phyloP scores from a whole-genome alignment of 2,329 filamentous ascomycete species.

The Orbilia ellipsospora region DNA sequence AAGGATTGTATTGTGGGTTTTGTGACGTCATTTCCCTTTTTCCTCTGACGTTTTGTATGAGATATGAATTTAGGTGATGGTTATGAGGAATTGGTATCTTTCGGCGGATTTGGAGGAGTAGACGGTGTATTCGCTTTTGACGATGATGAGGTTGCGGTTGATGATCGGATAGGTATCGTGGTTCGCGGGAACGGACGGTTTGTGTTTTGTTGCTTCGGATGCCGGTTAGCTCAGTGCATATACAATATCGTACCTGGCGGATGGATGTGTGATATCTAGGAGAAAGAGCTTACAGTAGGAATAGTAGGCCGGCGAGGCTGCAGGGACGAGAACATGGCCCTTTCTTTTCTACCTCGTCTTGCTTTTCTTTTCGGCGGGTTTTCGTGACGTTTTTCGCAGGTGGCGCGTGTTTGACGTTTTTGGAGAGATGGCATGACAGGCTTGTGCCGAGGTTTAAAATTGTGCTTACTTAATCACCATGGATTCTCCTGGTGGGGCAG shows the following conservation, averaged over 20 bases:
- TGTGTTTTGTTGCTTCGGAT: constrained; percentile 8
- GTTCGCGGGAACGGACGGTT: constrained; percentile 27
- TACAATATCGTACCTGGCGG: too few relatives aligned
- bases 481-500: too few relatives aligned
- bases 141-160: background rate
- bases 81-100: background rate
- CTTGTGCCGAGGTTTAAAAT: too few relatives aligned
- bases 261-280: background rate
- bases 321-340: constrained; percentile 49
- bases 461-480: too few relatives aligned
- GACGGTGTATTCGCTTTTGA: background rate
- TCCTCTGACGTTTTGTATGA: background rate
- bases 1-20: constrained; percentile 66
- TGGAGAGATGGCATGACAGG: too few relatives aligned
- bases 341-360: background rate
- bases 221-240: too few relatives aligned
- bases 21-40: constrained; percentile 52
- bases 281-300: background rate
- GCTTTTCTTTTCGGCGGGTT: constrained; percentile 1
- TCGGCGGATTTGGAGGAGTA: background rate
- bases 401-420: too few relatives aligned
- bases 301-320: constrained; percentile 48
- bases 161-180: constrained; percentile 8
- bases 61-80: too few relatives aligned
- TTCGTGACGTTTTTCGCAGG: constrained; percentile 13